Conservation (phyloP, 1,284 basidiomycete species). For the Apiotrichum brassicae region DNA sequence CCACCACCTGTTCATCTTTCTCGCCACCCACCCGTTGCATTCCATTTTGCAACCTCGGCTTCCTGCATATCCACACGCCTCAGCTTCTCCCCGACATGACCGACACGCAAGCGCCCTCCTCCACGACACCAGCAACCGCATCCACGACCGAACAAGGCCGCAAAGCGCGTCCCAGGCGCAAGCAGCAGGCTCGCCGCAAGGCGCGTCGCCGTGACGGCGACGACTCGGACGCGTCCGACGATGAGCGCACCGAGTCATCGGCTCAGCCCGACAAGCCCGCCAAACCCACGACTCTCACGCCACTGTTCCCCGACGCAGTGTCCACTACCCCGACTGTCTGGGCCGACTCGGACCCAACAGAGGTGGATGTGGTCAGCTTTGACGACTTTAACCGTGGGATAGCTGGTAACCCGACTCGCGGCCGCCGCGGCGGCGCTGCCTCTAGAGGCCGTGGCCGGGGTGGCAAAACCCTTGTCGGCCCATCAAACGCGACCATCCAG, state of each 20-base stretch:
- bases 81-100: constrained; percentile 1
- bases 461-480: constrained; percentile 6
- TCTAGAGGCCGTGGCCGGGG: constrained; percentile 7
- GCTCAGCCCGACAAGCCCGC: not conserved
- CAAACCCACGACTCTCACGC: not conserved
- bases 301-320: constrained; percentile 23
- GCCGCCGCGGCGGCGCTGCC: constrained; percentile 1
- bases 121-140: not conserved
- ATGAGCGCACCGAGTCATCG: not conserved
- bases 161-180: constrained; percentile 2
- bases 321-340: constrained; percentile 30
- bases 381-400: constrained; percentile 23
- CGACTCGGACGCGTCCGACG: constrained; percentile 2
- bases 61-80: not conserved
- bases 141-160: constrained; percentile 1
- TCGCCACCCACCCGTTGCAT: too few relatives aligned
- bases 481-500: not conserved
- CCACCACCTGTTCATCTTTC: too few relatives aligned
- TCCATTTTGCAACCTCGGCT: too few relatives aligned
- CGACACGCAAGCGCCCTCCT: not conserved
- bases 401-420: not conserved
- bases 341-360: constrained; percentile 18
- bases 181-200: constrained; percentile 9
- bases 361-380: constrained; percentile 19
- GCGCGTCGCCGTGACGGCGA: constrained; percentile 11